Evolutionary conservation across 805 yeast species (phyloP), one percentile per base, ranked within the genome.

Genomic region (Brettanomyces anomalus): DNA sequence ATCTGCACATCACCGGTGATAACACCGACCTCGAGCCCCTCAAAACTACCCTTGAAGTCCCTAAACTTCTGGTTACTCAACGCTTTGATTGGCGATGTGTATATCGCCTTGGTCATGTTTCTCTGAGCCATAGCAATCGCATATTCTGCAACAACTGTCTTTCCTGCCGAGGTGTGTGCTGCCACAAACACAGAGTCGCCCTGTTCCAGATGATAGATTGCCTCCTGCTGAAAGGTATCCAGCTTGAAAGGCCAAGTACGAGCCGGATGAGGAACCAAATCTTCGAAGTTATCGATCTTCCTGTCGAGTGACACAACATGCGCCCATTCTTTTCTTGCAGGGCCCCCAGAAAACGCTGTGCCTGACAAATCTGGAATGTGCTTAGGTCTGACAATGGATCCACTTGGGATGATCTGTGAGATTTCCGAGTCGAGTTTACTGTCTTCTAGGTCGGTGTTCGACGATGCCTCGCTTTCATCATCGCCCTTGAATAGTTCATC

Each of bases 1-100:
- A 93, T 93, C 20, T 97, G 90, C 37, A 93, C 96, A 72, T 93
- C 99, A 62, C 99, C 99, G 11, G 99, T 93, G 95, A 93, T 93
- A 47, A 93, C 73, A 40, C 99, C 99, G 26, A 93, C 97, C 61
- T 93, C 97, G 18, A 81, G 70, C 34, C 82, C 93, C 41, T 17
- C 93, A 90, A 68, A 93, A 86, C 56, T 89, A 95, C 2, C 95
- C 95, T 44, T 81, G 70, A 51, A 93, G 70, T 89, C 97, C 66
- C 97, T 76, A 58, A 85, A 89, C 58, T 89, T 89, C 65, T 89
- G 97, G 61, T 89, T 89, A 54, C 95, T 85, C 61, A 89, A 73
- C 0, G 97, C 97, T 60, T 89, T 89, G 60, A 89, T 89, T 4
- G 98, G 98, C 0, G 97, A 89, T 0, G 98, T 90, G 61, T 90